Percentiles rank a stretch among this genome's conserved stretches.
Conservation (phyloP, 257 asterid genomes). For the Salvia splendens region DNA sequence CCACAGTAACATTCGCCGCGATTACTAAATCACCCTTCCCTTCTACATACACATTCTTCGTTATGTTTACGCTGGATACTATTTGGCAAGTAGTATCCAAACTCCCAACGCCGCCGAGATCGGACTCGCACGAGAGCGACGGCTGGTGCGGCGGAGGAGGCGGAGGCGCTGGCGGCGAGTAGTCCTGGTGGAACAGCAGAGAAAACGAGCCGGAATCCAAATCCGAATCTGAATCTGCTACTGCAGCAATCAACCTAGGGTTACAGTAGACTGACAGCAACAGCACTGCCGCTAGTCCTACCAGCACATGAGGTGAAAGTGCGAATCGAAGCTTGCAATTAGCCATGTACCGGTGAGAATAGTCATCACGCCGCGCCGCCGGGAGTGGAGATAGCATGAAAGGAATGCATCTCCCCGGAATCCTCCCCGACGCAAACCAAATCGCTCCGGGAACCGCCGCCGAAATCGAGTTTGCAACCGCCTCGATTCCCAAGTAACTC, state of each 20-base stretch:
- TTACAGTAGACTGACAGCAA: slow-evolving; percentile 36
- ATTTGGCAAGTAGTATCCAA: slow-evolving; percentile 83
- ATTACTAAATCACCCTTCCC: slow-evolving; percentile 85
- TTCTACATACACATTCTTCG: slow-evolving; percentile 69
- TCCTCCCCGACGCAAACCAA: slow-evolving; percentile 6
- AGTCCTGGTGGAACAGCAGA: slow-evolving; percentile 74
- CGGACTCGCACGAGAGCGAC: slow-evolving; percentile 76
- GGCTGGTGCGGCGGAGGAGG: slow-evolving; percentile 99
- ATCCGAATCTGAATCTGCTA: slow-evolving; percentile 39
- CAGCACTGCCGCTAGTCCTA: slow-evolving; percentile 36
- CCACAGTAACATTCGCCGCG: slow-evolving; percentile 66
- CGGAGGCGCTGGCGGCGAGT: slow-evolving; percentile 98
- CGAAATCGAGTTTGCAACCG: slow-evolving; percentile 4
- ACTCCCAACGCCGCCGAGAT: slow-evolving; percentile 91
- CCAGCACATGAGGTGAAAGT: slow-evolving; percentile 28
- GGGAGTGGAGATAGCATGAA: slow-evolving; percentile 30
- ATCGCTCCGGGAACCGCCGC: slow-evolving; percentile 34
- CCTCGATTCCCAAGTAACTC: slow-evolving; percentile 22
- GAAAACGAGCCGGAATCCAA: slow-evolving; percentile 52
- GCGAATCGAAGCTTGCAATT: slow-evolving; percentile 32
- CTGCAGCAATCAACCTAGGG: slow-evolving; percentile 45
- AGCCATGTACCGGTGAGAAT: slow-evolving; percentile 53
- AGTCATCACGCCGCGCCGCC: slow-evolving; percentile 59
- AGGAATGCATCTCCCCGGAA: slow-evolving; percentile 50
- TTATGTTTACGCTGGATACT: slow-evolving; percentile 68